Base-by-base conservation (phyloP, 164 flowering plant genomes). In the Magnolia kwangsiensis region DNA sequence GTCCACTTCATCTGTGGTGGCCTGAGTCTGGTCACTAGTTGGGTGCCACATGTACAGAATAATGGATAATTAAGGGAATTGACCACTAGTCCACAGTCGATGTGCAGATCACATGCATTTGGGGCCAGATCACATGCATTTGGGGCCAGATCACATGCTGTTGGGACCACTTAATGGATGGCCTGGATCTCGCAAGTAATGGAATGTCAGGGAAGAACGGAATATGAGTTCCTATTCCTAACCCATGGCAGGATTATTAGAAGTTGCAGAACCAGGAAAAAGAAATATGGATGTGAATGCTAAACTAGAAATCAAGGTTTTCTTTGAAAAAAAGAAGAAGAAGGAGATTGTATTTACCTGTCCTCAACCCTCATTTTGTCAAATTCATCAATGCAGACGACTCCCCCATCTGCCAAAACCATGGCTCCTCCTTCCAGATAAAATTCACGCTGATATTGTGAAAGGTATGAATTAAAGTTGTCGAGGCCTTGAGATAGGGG, bases 371-470 rank as follows among this genome's bases (percentile, higher is more conserved):
- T 91, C 98, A 96, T 96, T 83, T 96, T 96, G 86, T 96, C 99
- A 82, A 94, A 96, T 82, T 96, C 99, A 78, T 96, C 99, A 74
- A 96, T 96, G 78, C 99, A 96, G 68, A 96, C 99, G 81, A 96
- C 98, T 74, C 99, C 99, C 20, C 98, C 98, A 88, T 96, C 99
- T 72, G 99, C 99, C 87, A 96, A 85, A 81, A 96, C 98, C 99
- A 96, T 96, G 76, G 99, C 98, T 73, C 99, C 99, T 78, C 98
- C 99, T 90, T 96, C 99, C 78, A 96, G 88, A 81, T 96, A 96
- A 87, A 96, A 96, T 78, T 96, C 99, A 67, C 98, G 94, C 99
- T 96, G 92, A 64, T 74, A 8, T 55, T 59, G 51, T 23, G 29
- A 51, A 78, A 18, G 6, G 16, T 66, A 51, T 8, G 16, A 37